A percentile compares a stretch with the other conserved stretches of the same genome.
Evolutionary conservation across 169 alveolate genomes (phyloP).

Genomic region (Cryptosporidium baileyi): DNA sequence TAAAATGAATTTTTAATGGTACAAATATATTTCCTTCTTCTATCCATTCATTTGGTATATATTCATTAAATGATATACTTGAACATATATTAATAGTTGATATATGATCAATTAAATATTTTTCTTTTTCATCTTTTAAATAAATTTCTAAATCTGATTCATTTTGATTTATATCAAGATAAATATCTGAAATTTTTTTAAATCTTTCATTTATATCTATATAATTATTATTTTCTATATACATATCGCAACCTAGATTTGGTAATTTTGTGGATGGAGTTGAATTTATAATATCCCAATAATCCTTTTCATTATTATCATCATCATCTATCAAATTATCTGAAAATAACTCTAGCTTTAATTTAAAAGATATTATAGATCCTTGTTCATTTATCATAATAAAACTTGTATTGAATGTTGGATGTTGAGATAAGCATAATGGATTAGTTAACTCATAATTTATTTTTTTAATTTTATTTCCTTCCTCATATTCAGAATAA

Average conservation of each 20-base stretch:
- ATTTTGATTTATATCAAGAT: neutral
- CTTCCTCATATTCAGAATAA: slow-evolving; percentile 5
- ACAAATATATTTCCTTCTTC: slow-evolving; percentile 40
- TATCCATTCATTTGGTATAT: slow-evolving; percentile 62
- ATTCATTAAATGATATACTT: slow-evolving; percentile 30
- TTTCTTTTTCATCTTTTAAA: neutral
- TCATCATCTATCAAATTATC: neutral
- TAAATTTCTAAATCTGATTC: neutral
- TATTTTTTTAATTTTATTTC: neutral
- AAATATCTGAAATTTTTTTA: neutral
- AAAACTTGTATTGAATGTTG: slow-evolving; percentile 50
- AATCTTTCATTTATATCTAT: neutral
- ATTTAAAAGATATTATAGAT: slow-evolving; percentile 16
- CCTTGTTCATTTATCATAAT: slow-evolving; percentile 18
- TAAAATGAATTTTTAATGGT: slow-evolving; percentile 36
- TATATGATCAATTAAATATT: neutral
- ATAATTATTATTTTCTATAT: neutral
- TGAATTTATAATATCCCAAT: slow-evolving; percentile 54
- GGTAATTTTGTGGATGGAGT: slow-evolving; percentile 63
- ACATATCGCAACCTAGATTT: slow-evolving; percentile 28
- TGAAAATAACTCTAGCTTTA: neutral
- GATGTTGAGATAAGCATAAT: slow-evolving; percentile 54
- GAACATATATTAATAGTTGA: slow-evolving; percentile 14
- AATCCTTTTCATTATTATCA: neutral
- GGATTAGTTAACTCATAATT: slow-evolving; percentile 21